A percentile compares a stretch with the other conserved stretches of the same genome.
Evolutionary conservation across 1,284 basidiomycete species (phyloP).

Genomic region (Veloporphyrellus conicus): DNA sequence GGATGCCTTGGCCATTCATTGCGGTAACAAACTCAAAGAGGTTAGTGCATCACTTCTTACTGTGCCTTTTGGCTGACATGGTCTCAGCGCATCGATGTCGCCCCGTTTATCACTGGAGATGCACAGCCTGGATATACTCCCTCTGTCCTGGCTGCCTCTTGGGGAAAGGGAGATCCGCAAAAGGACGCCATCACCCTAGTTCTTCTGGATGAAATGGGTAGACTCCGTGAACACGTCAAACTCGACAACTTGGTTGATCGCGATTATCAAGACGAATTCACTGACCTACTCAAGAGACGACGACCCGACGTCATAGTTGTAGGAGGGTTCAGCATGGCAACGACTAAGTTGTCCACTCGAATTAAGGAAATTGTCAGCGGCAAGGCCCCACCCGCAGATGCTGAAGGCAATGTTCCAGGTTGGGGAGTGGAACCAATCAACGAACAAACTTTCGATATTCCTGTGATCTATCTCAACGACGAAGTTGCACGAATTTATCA

Average conservation of each 20-base stretch:
- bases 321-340: conserved; percentile 84
- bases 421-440: conserved; percentile 36
- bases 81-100: conserved; percentile 63
- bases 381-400: conserved; percentile 19
- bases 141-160: conserved; percentile 87
- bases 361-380: conserved; percentile 54
- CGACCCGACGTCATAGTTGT: conserved; percentile 87
- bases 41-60: conserved; percentile 44
- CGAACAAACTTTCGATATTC: conserved; percentile 53
- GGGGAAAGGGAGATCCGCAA: conserved; percentile 91
- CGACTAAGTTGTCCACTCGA: conserved; percentile 65
- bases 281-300: conserved; percentile 75
- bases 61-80: conserved; percentile 16
- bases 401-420: conserved; percentile 26
- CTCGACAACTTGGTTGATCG: conserved; percentile 81
- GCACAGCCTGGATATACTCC: conserved; percentile 71
- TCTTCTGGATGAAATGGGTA: conserved; percentile 84
- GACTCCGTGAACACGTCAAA: conserved; percentile 82
- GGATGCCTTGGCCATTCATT: conserved; percentile 70
- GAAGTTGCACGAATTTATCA: conserved; percentile 94
- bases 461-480: conserved; percentile 84
- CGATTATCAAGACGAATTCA: conserved; percentile 69
- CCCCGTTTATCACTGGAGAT: conserved; percentile 64
- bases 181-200: conserved; percentile 86
- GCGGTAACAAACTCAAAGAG: conserved; percentile 65